Evolutionary conservation across 2,329 filamentous ascomycete genomes (phyloP).

Genomic region (Exophiala alcalophila): DNA sequence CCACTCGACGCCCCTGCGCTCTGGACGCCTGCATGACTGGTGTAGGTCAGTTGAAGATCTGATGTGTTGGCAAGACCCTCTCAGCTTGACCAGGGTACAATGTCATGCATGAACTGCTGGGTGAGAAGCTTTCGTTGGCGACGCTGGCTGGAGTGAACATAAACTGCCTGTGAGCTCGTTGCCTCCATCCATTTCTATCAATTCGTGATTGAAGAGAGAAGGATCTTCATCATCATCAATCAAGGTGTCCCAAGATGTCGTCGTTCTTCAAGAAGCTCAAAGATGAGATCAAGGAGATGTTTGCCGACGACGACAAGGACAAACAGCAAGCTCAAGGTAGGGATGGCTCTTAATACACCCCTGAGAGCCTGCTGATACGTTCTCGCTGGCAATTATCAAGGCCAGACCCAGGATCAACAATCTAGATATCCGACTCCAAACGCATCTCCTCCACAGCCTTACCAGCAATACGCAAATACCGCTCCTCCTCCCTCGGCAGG

Average conservation of each 20-base stretch:
- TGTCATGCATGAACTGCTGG: slow-evolving; percentile 11
- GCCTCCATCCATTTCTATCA: no score
- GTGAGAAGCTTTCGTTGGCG: no score
- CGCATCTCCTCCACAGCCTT: slow-evolving; percentile 6
- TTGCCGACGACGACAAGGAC: slow-evolving; percentile 25
- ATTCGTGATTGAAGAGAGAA: no score
- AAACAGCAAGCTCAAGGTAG: slow-evolving; percentile 15
- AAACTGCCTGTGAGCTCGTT: no score
- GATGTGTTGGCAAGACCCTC: slow-evolving; percentile 12
- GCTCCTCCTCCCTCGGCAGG: slow-evolving; percentile 9
- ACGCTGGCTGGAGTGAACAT: no score
- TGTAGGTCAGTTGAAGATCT: background rate
- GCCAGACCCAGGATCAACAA: background rate
- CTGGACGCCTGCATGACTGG: no score
- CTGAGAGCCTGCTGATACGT: slow-evolving; percentile 5
- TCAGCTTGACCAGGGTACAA: slow-evolving; percentile 2
- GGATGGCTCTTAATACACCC: slow-evolving; percentile 1
- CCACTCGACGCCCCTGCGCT: no score
- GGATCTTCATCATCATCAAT: no score
- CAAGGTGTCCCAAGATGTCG: slow-evolving; percentile 20
- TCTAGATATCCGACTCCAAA: background rate
- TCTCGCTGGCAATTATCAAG: background rate
- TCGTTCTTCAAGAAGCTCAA: slow-evolving; percentile 25
- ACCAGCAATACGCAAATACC: slow-evolving; percentile 7
- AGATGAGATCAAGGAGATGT: slow-evolving; percentile 25